Evolutionary conservation across 805 yeast genomes (phyloP).

Genomic region (Pichia scutulata): DNA sequence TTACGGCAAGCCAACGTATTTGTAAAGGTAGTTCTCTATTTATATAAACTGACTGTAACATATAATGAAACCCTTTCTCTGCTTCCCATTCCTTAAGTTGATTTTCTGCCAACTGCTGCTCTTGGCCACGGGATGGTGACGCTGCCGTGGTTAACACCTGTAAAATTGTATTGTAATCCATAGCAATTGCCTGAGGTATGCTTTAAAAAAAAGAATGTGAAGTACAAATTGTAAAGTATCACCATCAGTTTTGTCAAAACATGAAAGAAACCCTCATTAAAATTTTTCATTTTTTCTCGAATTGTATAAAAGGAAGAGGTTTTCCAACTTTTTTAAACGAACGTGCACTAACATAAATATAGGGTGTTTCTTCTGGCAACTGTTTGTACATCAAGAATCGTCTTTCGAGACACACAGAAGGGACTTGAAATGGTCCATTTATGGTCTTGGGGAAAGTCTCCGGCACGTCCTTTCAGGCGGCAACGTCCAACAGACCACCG

Average conservation of each 20-base stretch:
- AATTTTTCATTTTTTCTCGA: neutral
- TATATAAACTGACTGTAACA: conserved; percentile 45
- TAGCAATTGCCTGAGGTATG: neutral
- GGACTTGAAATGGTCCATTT: conserved; percentile 4
- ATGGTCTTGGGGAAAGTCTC: conserved; percentile 25
- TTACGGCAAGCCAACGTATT: conserved; percentile 78
- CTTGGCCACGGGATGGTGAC: conserved; percentile 39
- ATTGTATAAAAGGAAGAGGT: neutral
- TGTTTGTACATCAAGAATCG: conserved; percentile 18
- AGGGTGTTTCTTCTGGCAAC: neutral
- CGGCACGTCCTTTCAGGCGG: conserved; percentile 23
- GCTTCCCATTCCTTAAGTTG: conserved; percentile 66
- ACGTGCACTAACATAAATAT: too few relatives aligned
- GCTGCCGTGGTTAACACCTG: conserved; percentile 43
- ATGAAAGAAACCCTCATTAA: neutral
- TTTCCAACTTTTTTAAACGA: neutral
- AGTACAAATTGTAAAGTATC: neutral
- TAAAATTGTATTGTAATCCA: conserved; percentile 22
- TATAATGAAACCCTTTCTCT: conserved; percentile 31
- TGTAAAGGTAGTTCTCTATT: conserved; percentile 54
- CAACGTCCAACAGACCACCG: conserved; percentile 18
- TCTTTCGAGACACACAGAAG: conserved; percentile 20
- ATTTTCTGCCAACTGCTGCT: conserved; percentile 59
- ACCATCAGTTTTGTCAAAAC: neutral
- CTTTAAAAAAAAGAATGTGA: neutral